phyloP scores from a whole-genome alignment of 345 rosid genomes.

The Ailanthus altissimus region DNA sequence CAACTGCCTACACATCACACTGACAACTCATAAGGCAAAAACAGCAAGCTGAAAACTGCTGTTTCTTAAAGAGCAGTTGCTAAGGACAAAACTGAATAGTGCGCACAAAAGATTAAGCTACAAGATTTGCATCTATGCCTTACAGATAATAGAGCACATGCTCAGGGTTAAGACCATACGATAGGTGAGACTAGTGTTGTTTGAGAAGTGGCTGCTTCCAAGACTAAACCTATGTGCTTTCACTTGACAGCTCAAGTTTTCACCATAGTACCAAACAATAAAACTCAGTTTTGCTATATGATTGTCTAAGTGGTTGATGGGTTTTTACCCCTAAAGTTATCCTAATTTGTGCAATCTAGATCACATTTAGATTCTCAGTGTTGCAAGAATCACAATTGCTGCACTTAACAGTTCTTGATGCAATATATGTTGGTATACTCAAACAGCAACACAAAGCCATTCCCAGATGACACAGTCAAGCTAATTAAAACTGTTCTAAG shows the following conservation, averaged over 20 bases:
- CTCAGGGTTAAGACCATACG: not conserved
- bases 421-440: not conserved
- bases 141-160: not conserved
- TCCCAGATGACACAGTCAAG: conserved; percentile 3
- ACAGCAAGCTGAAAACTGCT: not conserved
- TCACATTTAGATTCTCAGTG: not conserved
- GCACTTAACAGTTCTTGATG: not conserved
- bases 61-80: not conserved
- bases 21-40: conserved; percentile 3
- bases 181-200: too few species aligned
- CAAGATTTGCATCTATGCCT: not conserved
- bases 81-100: not conserved
- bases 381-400: not conserved
- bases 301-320: not conserved
- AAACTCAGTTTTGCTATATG: not conserved
- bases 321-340: not conserved
- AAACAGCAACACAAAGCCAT: not conserved
- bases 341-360: not conserved
- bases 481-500: too few species aligned
- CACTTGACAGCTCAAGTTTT: not conserved
- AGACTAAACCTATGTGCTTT: too few species aligned
- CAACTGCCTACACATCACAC: conserved; percentile 50
- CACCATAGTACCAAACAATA: not conserved
- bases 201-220: not conserved
- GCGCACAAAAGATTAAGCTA: not conserved